phyloP scores from a whole-genome alignment of 169 alveolate genomes.

The Cryptosporidium muris region DNA sequence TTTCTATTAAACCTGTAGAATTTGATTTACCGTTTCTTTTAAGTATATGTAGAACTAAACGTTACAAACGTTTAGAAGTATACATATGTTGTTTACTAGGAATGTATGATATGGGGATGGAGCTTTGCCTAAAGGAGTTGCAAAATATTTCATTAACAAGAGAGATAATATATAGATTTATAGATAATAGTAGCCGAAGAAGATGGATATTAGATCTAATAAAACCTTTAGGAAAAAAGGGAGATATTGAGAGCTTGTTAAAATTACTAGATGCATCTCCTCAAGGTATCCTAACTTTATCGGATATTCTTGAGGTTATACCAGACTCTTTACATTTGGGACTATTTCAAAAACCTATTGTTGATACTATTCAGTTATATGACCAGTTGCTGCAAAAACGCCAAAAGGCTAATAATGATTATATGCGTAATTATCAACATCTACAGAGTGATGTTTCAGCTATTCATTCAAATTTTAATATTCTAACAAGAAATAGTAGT shows the following conservation, averaged over 20 bases:
- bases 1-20: not conserved
- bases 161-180: slow-evolving; percentile 49
- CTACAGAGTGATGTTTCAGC: slow-evolving; percentile 28
- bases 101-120: slow-evolving; percentile 52
- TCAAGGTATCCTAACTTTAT: slow-evolving; percentile 36
- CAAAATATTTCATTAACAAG: slow-evolving; percentile 30
- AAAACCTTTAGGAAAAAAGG: slow-evolving; percentile 40
- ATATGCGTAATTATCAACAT: slow-evolving; percentile 17
- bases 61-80: slow-evolving; percentile 22
- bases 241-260: slow-evolving; percentile 50
- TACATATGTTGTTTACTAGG: slow-evolving; percentile 60
- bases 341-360: slow-evolving; percentile 9
- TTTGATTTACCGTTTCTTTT: slow-evolving; percentile 60
- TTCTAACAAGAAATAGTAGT: not conserved
- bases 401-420: slow-evolving; percentile 22
- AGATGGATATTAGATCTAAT: slow-evolving; percentile 53
- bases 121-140: slow-evolving; percentile 38
- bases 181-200: slow-evolving; percentile 32
- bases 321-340: slow-evolving; percentile 44
- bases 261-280: slow-evolving; percentile 60
- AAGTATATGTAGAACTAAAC: slow-evolving; percentile 30
- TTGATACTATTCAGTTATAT: slow-evolving; percentile 14
- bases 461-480: slow-evolving; percentile 22
- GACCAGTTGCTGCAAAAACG: slow-evolving; percentile 49
- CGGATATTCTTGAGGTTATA: slow-evolving; percentile 42